These are phyloP conservation scores for Candida frijolesensis DNA, from an alignment of 1,139 yeast species.

Conservation along the genomic window DNA sequence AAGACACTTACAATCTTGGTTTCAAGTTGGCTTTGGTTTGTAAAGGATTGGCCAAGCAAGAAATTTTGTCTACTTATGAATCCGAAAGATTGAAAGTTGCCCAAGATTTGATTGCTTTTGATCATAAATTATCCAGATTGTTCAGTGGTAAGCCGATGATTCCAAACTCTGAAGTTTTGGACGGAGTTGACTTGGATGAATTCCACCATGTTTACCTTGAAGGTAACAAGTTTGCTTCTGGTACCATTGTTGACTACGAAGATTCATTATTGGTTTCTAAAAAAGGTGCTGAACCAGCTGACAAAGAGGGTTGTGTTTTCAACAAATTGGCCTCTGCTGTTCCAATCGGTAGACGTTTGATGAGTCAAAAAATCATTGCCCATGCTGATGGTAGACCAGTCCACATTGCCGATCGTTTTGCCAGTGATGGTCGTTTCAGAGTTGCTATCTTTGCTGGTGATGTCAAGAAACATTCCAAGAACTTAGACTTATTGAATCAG, in stretches of 20 bases:
- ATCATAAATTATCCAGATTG: constrained; percentile 30
- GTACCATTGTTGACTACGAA: constrained; percentile 29
- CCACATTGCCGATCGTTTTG: constrained; percentile 25
- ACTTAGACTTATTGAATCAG: constrained; percentile 15
- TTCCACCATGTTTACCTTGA: constrained; percentile 26
- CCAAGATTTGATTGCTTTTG: constrained; percentile 32
- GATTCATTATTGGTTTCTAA: constrained; percentile 18
- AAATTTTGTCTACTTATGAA: constrained; percentile 29
- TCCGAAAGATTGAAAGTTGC: constrained; percentile 32
- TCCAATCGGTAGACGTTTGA: constrained; percentile 30
- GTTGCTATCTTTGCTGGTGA: constrained; percentile 29
- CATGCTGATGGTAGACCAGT: constrained; percentile 29
- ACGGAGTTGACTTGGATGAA: constrained; percentile 28
- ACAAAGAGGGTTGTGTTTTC: constrained; percentile 9
- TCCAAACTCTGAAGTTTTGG: constrained; percentile 17
- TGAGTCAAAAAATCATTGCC: constrained; percentile 22
- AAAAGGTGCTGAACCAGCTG: constrained; percentile 4
- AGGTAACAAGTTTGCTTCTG: constrained; percentile 34
- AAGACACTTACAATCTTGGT: constrained; percentile 35
- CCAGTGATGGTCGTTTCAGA: constrained; percentile 28
- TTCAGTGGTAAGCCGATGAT: constrained; percentile 30
- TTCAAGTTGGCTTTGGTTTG: constrained; percentile 36
- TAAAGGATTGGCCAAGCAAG: constrained; percentile 23
- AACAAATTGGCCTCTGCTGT: constrained; percentile 22
- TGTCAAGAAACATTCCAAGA: constrained; percentile 16